Base-by-base conservation (phyloP, 1,139 yeast genomes). In the Geotrichum siamense region DNA sequence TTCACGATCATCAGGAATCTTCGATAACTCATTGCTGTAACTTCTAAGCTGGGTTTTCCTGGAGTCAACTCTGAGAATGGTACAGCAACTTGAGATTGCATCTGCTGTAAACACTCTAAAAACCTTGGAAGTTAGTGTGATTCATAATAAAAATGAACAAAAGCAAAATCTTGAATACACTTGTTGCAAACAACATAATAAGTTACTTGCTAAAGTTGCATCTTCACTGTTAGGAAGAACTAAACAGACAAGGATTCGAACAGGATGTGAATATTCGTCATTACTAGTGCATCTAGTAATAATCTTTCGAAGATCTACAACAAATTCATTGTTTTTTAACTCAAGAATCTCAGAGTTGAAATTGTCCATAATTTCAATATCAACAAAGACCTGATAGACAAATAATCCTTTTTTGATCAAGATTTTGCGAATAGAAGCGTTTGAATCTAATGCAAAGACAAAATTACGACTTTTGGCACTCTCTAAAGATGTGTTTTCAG, bases 321-420 rank as follows among this genome's bases (percentile, higher is more conserved):
- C 27, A 20, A 43, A 43, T 15, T 38, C 21, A 5, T 23, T 5
- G 17, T 43, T 21, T 5, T 5, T 9, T 15, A n/a, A 8, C n/a
- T 28, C 42, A 10, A 33, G 36, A 5, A 27, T 41, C 10, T 26
- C 23, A 2, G 34, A n/a, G 10, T 35, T 21, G 3, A 13, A 13
- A 13, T 12, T 10, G 12, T 33, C 16, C 13, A 33, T 21, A 5
- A 33, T 39, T n/a, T 33, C 22, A n/a, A 35, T 23, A 8, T 43
- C 43, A 20, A 38, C 43, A 29, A 43, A 43, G 15, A 32, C 41
- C 10, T 43, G 47, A 30, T 35, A 36, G n/a, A 30, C 47, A 12
- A 26, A 20, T 16, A 15, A 28, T 4, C 16, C 28, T 13, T 27
- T 38, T 5, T 27, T 34, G 23, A 43, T 39, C 15, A 26, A 37